These are phyloP conservation scores for Monilinia laxa DNA, from an alignment of 2,329 filamentous ascomycete species.

Conservation along the genomic window DNA sequence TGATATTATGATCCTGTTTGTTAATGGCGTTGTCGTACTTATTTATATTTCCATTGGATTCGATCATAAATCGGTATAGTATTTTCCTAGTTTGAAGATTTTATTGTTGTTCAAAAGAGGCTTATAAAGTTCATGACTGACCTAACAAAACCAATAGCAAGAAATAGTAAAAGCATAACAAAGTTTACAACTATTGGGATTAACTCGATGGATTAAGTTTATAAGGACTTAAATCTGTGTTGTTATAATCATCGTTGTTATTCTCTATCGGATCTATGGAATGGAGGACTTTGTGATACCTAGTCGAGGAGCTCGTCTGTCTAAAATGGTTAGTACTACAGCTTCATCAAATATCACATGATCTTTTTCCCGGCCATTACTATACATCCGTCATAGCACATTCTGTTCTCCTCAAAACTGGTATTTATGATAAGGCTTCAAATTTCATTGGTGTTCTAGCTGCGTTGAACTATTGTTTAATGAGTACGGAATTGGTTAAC, in stretches of 20 bases:
- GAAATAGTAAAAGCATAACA: background rate
- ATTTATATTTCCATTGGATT: background rate
- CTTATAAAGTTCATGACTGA: conserved; percentile 2
- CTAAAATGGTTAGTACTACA: too few species aligned
- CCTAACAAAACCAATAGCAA: background rate
- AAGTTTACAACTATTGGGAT: background rate
- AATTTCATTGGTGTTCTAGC: background rate
- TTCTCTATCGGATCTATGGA: too few species aligned
- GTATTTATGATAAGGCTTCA: background rate
- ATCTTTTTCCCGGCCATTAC: too few species aligned
- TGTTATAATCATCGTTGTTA: too few species aligned
- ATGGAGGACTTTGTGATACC: too few species aligned
- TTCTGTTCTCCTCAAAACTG: conserved; percentile 3
- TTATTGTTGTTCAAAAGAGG: background rate
- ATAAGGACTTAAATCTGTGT: too few species aligned
- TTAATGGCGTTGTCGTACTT: background rate
- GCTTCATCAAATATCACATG: too few species aligned
- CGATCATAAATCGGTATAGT: background rate
- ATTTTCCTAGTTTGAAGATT: background rate
- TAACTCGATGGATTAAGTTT: too few species aligned
- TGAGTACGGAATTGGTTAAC: background rate
- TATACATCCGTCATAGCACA: background rate
- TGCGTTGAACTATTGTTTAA: background rate
- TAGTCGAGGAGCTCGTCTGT: too few species aligned
- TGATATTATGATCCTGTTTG: background rate